Percentiles rank a stretch among this genome's conserved stretches.
Conservation (phyloP, 306 rosid species). For the Argentina anserina region DNA sequence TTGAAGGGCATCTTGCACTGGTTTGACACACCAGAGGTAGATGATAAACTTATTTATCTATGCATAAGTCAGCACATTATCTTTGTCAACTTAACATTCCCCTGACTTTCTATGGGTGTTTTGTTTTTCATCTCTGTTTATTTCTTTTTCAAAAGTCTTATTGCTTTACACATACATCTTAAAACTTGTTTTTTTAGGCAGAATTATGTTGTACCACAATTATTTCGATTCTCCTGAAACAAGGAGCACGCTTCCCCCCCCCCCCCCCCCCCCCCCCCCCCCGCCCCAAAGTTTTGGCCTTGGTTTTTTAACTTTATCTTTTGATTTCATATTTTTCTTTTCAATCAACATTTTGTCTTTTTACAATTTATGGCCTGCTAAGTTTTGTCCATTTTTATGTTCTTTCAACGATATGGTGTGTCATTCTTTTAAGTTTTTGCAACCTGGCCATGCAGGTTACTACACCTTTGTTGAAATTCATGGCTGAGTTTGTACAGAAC, state of each 20-base stretch:
- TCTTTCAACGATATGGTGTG: conserved; percentile 11
- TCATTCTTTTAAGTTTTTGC: background rate
- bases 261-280: too few relatives aligned
- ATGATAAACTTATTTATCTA: conserved; percentile 10
- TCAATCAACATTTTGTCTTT: background rate
- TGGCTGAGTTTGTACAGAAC: conserved; percentile 95
- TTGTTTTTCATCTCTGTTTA: background rate
- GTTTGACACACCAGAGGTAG: conserved; percentile 97
- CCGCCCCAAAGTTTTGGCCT: background rate
- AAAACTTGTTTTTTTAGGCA: background rate
- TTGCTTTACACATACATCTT: background rate
- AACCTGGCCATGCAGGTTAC: conserved; percentile 63
- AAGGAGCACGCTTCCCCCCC: background rate
- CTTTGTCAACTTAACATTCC: background rate
- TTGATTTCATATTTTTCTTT: background rate
- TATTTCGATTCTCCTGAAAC: background rate
- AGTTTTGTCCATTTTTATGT: background rate
- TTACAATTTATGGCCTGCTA: background rate
- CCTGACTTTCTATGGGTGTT: background rate
- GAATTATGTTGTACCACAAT: background rate
- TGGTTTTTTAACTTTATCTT: background rate
- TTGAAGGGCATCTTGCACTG: conserved; percentile 89
- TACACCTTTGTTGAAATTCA: conserved; percentile 89
- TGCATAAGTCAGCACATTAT: background rate
- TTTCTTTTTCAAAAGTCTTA: background rate